Conservation (phyloP, 73 alveolate species). For the Paramecium octaurelia region DNA sequence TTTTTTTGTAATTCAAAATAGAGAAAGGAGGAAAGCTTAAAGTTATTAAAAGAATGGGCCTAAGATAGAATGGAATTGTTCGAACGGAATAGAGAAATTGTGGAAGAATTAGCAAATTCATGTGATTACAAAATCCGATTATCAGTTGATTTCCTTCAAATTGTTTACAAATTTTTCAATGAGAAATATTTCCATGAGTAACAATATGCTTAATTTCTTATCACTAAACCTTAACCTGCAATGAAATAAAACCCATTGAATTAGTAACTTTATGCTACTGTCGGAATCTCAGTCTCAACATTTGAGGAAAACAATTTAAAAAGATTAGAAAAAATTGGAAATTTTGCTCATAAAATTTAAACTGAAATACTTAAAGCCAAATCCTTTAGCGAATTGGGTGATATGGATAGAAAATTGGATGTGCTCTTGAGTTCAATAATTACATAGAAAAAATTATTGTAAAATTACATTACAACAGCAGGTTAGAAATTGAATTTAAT, state of each 20-base stretch:
- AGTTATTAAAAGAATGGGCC: constrained; percentile 27
- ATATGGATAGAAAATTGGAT: constrained; percentile 8
- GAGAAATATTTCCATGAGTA: constrained; percentile 13
- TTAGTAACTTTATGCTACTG: not conserved
- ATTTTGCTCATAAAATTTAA: constrained; percentile 11
- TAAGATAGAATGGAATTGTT: not conserved
- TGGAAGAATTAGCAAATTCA: constrained; percentile 3
- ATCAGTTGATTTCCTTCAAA: constrained; percentile 29
- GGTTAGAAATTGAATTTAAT: not conserved
- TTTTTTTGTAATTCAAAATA: constrained; percentile 32
- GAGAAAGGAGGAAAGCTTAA: constrained; percentile 28
- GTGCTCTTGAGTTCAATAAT: not conserved
- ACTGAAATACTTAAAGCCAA: not conserved
- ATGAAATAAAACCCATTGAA: not conserved
- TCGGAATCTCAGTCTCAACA: not conserved
- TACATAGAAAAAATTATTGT: not conserved
- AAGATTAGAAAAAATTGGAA: constrained; percentile 19
- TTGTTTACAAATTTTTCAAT: constrained; percentile 19
- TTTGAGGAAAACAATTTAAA: constrained; percentile 6
- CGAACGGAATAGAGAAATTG: constrained; percentile 4
- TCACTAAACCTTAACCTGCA: not conserved
- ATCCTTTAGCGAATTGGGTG: not conserved
- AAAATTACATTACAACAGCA: constrained; percentile 8
- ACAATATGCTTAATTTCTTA: constrained; percentile 21
- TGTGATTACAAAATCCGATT: not conserved